Evolutionary conservation across 352 stramenopile genomes (phyloP), one percentile per base, ranked within the genome.

Genomic region (Phytopythium chamaehyphon): DNA sequence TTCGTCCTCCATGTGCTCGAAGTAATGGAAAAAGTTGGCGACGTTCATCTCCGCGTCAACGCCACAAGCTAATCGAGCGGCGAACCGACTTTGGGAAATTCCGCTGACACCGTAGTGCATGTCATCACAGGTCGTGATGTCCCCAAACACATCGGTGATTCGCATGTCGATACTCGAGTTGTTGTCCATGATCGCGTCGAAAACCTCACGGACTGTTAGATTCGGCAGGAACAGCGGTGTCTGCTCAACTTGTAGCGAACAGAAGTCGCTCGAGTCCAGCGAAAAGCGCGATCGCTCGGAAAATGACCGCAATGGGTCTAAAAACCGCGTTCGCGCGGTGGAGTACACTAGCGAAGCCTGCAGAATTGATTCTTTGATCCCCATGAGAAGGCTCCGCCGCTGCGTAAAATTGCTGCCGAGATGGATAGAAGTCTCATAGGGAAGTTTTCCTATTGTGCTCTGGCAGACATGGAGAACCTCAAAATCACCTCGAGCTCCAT

Each of bases 121-220:
- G 43, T 76, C 55, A n/a, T 77, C 67, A 8, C 71, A 64, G 40
- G 66, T 61, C 5, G 68, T 77, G 21, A 78, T 61, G 23, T 71
- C 37, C 6, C 64, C 67, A 6, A 76, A 45, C 14, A 52, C 52
- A 36, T 81, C 71, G 1, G 71, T 76, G 54, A 78, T 65, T 24
- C 36, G 61, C 21, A 76, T 67, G 50, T 81, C 71, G n/a, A 75
- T 56, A 40, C 71, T 76, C 23, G 46, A 40, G 6, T 66, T 39
- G 54, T 65, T 76, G 37, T 57, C 65, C 35, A 51, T 48, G 15
- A 72, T 62, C 15, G 66, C 58, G 19, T 81, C 67, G 40, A 67
- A 71, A 11, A 81, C 59, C 15, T 67, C 53, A 9, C 57, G 46
- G 6, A 77, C 64, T 15, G 39, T 52, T 16, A 59, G 40, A 1